Conservation (phyloP, 2,329 filamentous ascomycete genomes). For the Aspergillus pseudonomiae region DNA sequence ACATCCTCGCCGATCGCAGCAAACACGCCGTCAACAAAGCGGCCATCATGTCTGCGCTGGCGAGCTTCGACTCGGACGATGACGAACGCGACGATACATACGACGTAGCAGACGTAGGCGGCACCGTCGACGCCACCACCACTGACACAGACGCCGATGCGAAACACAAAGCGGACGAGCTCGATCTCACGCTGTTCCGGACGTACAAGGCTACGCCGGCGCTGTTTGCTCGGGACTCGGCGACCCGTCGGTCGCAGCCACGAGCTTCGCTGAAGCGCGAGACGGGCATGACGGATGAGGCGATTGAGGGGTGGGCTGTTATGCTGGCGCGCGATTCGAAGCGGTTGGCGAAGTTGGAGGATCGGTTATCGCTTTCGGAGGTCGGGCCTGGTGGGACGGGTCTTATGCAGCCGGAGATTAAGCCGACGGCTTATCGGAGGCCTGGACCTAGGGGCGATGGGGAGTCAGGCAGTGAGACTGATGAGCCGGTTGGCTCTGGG, state of each 20-base stretch:
- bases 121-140: constrained; percentile 70
- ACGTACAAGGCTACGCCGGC: constrained; percentile 67
- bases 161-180: constrained; percentile 44
- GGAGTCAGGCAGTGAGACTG: constrained; percentile 49
- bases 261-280: constrained; percentile 69
- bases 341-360: constrained; percentile 70
- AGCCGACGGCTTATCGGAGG: constrained; percentile 65
- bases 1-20: constrained; percentile 67
- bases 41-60: constrained; percentile 83
- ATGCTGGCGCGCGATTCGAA: constrained; percentile 78
- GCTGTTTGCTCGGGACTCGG: constrained; percentile 71
- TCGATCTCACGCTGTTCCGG: constrained; percentile 74
- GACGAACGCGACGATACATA: constrained; percentile 98
- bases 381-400: constrained; percentile 47
- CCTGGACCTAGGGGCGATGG: constrained; percentile 46
- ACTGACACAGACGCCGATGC: constrained; percentile 52
- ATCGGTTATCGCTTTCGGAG: constrained; percentile 66
- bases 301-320: constrained; percentile 89
- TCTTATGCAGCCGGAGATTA: constrained; percentile 64
- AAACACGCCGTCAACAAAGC: constrained; percentile 72
- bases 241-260: constrained; percentile 66
- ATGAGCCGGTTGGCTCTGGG: constrained; percentile 34
- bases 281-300: constrained; percentile 89
- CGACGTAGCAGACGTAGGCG: constrained; percentile 87
- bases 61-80: constrained; percentile 88